A percentile compares a stretch with the other conserved stretches of the same genome.
phyloP scores from a whole-genome alignment of 805 yeast species.

The Candida ovalis region DNA sequence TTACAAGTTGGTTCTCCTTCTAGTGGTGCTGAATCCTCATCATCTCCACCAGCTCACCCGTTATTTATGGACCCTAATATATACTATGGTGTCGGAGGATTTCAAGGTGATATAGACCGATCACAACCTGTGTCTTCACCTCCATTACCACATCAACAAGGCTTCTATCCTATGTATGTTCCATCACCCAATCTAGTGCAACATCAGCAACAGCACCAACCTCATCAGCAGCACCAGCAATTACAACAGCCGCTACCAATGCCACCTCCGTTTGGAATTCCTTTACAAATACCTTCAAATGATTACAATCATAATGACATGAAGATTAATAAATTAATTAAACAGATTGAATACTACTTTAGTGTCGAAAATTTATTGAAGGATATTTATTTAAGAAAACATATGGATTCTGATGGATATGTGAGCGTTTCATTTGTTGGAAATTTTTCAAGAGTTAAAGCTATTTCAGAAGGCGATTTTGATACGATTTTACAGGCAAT shows the following conservation, averaged over 20 bases:
- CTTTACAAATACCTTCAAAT: not conserved
- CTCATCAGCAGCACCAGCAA: constrained; percentile 6
- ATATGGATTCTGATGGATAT: constrained; percentile 73
- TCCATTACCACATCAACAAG: constrained; percentile 11
- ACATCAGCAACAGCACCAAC: constrained; percentile 1
- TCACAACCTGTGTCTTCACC: constrained; percentile 4
- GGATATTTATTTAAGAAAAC: constrained; percentile 73
- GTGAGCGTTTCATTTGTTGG: constrained; percentile 56
- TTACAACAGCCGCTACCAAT: constrained; percentile 4
- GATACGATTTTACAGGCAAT: constrained; percentile 32
- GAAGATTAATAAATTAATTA: constrained; percentile 13
- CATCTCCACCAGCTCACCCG: constrained; percentile 9
- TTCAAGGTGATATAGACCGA: not conserved
- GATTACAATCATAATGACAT: constrained; percentile 6
- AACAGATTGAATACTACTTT: constrained; percentile 84
- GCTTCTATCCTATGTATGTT: constrained; percentile 2
- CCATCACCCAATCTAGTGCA: not conserved
- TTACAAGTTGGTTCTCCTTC: not conserved
- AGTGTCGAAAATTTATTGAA: constrained; percentile 80
- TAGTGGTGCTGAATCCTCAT: not conserved
- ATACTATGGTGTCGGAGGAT: constrained; percentile 8
- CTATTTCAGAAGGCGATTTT: constrained; percentile 47
- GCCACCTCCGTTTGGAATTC: not conserved
- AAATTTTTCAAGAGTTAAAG: constrained; percentile 67
- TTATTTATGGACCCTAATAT: constrained; percentile 15